phyloP scores from a whole-genome alignment of 129 eudicot genomes.

The Calendula officinalis region DNA sequence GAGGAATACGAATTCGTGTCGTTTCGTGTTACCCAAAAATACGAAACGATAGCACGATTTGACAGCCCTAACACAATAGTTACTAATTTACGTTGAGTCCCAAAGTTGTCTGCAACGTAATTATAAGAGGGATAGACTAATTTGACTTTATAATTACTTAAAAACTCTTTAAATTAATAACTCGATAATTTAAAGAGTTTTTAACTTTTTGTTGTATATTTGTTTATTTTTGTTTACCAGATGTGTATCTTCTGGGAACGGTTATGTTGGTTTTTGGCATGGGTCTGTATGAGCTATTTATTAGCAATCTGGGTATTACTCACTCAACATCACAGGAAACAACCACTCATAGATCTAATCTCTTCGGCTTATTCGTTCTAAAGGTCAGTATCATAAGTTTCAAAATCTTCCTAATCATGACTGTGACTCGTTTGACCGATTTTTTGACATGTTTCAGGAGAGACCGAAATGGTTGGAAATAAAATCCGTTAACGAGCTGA shows the following conservation, averaged over 20 bases:
- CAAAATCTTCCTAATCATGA: not conserved
- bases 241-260: slow-evolving; percentile 86
- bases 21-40: no score
- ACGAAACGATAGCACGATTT: no score
- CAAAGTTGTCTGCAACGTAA: no score
- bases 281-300: slow-evolving; percentile 95
- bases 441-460: slow-evolving; percentile 53
- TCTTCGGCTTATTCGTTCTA: slow-evolving; percentile 75
- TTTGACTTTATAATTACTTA: no score
- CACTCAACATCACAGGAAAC: slow-evolving; percentile 41
- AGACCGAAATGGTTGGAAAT: slow-evolving; percentile 93
- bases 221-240: slow-evolving; percentile 28
- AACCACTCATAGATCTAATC: slow-evolving; percentile 45
- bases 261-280: slow-evolving; percentile 96
- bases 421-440: not conserved
- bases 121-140: no score
- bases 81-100: no score
- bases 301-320: slow-evolving; percentile 66
- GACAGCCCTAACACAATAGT: no score
- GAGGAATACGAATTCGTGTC: no score
- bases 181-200: no score
- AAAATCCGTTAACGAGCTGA: slow-evolving; percentile 83
- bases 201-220: no score
- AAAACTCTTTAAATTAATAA: no score
- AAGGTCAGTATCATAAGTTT: slow-evolving; percentile 36